Base-by-base conservation (phyloP, 352 stramenopile genomes). In the Discostella stelligera region DNA sequence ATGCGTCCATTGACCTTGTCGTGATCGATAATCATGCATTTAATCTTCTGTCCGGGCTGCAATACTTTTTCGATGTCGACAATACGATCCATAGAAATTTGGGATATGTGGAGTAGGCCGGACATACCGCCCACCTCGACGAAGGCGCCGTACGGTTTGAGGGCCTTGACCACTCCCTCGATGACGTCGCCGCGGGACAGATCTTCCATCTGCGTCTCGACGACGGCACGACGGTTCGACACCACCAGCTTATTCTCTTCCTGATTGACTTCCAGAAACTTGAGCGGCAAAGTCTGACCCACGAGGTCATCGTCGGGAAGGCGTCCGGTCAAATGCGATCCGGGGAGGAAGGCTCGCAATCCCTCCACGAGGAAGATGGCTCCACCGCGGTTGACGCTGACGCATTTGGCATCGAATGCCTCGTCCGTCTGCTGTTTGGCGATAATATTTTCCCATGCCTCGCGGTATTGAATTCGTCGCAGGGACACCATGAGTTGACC, bases 11-110 rank as follows among this genome's bases (percentile, higher is more conserved):
- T 90, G 32, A 89, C 85, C 79, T 95, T 95, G 66, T 96, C 91
- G 56, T 95, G 89, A 80, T 96, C 91, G 68, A 96, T 94, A 62
- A 96, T 95, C 93, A 96, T 96, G 76, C 90, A 95, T 74, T 95
- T 96, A 55, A 96, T 71, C 71, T 89, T 81, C 80, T 94, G 91
- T 61, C 92, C 92, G 9, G 90, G 85, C 66, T 90, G 77, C 13
- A 96, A 76, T 13, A 96, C 87, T 55, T 83, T 83, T 55, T 92
- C 86, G 9, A 96, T 74, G 70, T 95, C 89, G 20, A 94, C 84
- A 56, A 96, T 94, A 48, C 91, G 81, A 77, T 96, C 92, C 74
- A 95, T 94, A n/a, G 88, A 94, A 65, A 96, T 95, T 82, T 96
- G 92, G 21, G 90, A 95, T 81, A 96, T 96, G 82, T 96, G 93